Base-by-base conservation (phyloP, 1,284 basidiomycete genomes). In the Dichomitus squalens region DNA sequence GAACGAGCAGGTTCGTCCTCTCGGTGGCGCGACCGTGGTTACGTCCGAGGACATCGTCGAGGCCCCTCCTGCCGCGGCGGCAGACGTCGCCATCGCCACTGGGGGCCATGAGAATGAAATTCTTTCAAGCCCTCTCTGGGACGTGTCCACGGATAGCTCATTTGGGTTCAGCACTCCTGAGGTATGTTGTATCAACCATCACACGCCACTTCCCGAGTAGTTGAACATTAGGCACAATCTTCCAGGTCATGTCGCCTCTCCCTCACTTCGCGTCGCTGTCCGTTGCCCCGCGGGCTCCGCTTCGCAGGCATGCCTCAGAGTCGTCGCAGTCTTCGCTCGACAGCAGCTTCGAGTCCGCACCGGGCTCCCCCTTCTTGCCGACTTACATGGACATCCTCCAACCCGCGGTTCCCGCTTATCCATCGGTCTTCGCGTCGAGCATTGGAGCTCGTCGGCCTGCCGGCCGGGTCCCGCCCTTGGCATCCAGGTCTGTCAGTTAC, bases 291-390 rank as follows among this genome's bases (percentile, higher is more conserved):
- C 73, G 77, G 60, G 81, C 81, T 21, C 82, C 81, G 34, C 71
- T 73, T 47, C 77, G 76, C 51, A 73, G 75, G 59, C 73, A 63
- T 44, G 60, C 64, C 16, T 69, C 70, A 20, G 76, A 81, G 61
- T 80, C 81, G 1, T 81, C 85, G 12, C 70, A 73, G 21, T 84
- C 82, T 4, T 85, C 84, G 8, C 58, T 82, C 44, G 82, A 85
- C 63, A 87, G 87, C 36, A 80, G 82, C 1, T 84, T 84, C 20
- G 81, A 83, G 63, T 63, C 76, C 6, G 56, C 70, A 6, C 71
- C 74, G 40, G 71, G 74, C 27, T 75, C 80, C 18, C 73, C 82
- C 46, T 80, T 80, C 51, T 64, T 80, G 43, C 67, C 69, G 41
- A 64, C 67, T 3, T 60, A 64, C 57, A 63, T 69, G 39, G 73